Conservation (phyloP, 2,329 filamentous ascomycete species). For the Elsinoe australis region DNA sequence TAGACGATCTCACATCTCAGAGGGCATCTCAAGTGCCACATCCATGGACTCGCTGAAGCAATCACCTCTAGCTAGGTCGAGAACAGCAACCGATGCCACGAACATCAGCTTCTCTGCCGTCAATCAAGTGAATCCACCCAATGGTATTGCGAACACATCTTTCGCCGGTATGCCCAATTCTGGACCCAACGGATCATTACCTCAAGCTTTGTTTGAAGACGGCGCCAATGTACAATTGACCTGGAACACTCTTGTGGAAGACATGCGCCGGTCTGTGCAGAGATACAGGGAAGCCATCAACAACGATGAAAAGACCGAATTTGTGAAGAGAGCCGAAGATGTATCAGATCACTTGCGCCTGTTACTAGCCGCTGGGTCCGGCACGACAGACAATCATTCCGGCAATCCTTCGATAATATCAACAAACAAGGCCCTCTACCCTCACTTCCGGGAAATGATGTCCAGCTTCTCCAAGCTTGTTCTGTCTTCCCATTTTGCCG, state of each 20-base stretch:
- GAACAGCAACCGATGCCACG: conserved; percentile 42
- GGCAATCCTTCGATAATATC: conserved; percentile 99
- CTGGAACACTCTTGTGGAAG: conserved; percentile 82
- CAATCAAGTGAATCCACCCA: conserved; percentile 39
- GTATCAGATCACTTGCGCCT: conserved; percentile 94
- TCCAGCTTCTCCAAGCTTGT: conserved; percentile 99
- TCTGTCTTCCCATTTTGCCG: conserved; percentile 93
- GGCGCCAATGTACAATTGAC: conserved; percentile 70
- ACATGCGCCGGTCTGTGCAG: conserved; percentile 87
- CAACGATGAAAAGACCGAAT: conserved; percentile 75
- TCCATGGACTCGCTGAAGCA: conserved; percentile 87
- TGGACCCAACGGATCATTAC: conserved; percentile 41
- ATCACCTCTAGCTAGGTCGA: conserved; percentile 52
- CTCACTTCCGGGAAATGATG: conserved; percentile 99
- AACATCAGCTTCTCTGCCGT: conserved; percentile 41
- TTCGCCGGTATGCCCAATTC: conserved; percentile 46
- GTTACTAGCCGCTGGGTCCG: conserved; percentile 88
- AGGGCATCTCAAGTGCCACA: conserved; percentile 73
- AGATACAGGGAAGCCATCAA: conserved; percentile 85
- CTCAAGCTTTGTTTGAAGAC: conserved; percentile 85
- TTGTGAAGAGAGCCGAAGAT: conserved; percentile 90
- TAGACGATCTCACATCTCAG: conserved; percentile 58
- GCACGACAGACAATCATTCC: conserved; percentile 96
- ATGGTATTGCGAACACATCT: conserved; percentile 47
- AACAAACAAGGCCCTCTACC: conserved; percentile 92